These are phyloP conservation scores for Farysia itapuensis DNA, from an alignment of 1,284 basidiomycete species.

Conservation along the genomic window DNA sequence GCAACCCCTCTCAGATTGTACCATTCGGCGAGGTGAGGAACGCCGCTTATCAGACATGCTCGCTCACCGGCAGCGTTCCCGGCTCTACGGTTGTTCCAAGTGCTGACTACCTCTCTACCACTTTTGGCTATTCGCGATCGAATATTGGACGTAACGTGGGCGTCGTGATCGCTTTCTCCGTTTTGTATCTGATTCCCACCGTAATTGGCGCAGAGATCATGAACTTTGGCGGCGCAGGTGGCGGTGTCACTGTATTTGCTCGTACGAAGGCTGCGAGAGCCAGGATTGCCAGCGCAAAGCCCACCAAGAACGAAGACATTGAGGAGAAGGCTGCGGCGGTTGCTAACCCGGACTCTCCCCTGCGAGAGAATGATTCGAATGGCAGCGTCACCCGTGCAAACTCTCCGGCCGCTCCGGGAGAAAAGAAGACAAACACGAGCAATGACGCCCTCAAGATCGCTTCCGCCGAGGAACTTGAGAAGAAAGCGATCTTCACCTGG, in stretches of 20 bases:
- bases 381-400: constrained; percentile 32
- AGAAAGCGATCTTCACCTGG: constrained; percentile 61
- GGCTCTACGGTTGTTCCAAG: constrained; percentile 62
- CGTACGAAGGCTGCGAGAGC: constrained; percentile 24
- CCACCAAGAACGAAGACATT: constrained; percentile 8
- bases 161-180: constrained; percentile 59
- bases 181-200: constrained; percentile 46
- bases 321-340: constrained; percentile 12
- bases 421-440: constrained; percentile 1
- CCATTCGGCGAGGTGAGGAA: constrained; percentile 12
- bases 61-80: constrained; percentile 60
- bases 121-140: constrained; percentile 68
- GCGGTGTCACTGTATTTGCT: constrained; percentile 54
- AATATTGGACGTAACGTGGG: constrained; percentile 63
- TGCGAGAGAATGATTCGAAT: constrained; percentile 4
- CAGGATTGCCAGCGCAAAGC: constrained; percentile 6
- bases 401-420: constrained; percentile 5
- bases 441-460: constrained; percentile 12
- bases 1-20: constrained; percentile 21
- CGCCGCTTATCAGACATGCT: constrained; percentile 59
- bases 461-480: constrained; percentile 33
- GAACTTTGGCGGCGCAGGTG: constrained; percentile 36
- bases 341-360: neutral
- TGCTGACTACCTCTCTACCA: constrained; percentile 64
- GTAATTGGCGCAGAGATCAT: constrained; percentile 46